phyloP scores from a whole-genome alignment of 352 stramenopile species.

The Thalassiosira delicatula region DNA sequence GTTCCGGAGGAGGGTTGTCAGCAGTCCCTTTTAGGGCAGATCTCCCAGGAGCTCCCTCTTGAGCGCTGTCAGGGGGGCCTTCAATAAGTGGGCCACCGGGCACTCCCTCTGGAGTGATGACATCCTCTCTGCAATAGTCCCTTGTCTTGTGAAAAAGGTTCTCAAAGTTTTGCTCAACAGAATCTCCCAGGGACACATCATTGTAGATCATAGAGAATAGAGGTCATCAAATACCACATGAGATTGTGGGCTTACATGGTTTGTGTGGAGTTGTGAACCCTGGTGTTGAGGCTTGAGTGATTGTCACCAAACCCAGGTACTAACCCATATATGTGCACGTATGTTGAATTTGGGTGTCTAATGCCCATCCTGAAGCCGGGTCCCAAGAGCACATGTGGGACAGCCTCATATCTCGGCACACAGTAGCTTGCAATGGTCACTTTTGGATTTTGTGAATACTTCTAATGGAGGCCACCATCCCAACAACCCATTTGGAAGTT shows the following conservation, averaged over 20 bases:
- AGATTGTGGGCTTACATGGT: conserved; percentile 53
- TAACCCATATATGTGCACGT: conserved; percentile 20
- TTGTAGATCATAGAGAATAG: conserved; percentile 30
- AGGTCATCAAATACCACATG: conserved; percentile 49
- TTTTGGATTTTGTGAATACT: conserved; percentile 22
- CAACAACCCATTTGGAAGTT: conserved; percentile 25
- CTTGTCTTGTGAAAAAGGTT: no score
- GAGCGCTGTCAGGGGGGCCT: conserved; percentile 5
- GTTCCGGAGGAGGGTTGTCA: no score
- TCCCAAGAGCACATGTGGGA: conserved; percentile 57
- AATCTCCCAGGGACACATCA: conserved; percentile 14
- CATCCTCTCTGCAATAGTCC: conserved; percentile 7
- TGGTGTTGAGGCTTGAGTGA: conserved; percentile 7
- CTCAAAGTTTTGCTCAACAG: no score
- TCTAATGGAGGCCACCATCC: conserved; percentile 54
- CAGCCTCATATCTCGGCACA: conserved; percentile 40
- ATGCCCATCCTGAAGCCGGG: conserved; percentile 53
- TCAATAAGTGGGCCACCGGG: no score
- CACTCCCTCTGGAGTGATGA: background rate
- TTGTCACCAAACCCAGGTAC: conserved; percentile 22
- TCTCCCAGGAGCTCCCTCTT: no score
- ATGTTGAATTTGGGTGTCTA: conserved; percentile 54
- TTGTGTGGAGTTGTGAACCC: conserved; percentile 32
- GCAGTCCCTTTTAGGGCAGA: no score
- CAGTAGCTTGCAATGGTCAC: background rate